Percentiles rank a stretch among this genome's conserved stretches.
Conservation (phyloP, 129 eudicot genomes). For the Smallanthus sonchifolius region DNA sequence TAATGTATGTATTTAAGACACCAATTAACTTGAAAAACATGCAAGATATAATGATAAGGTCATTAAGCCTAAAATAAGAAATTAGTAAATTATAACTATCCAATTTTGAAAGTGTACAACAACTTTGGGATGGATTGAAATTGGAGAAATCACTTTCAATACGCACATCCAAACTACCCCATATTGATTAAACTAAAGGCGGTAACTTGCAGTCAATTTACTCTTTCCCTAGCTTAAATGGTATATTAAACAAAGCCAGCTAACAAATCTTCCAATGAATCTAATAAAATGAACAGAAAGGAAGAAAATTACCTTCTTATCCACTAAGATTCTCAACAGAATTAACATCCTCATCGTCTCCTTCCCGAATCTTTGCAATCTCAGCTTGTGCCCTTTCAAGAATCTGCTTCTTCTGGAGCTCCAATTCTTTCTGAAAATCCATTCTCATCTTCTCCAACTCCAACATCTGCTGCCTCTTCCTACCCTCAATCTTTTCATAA, state of each 20-base stretch:
- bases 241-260: background rate
- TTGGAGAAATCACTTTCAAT: background rate
- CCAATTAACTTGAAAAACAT: background rate
- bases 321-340: slow-evolving; percentile 55
- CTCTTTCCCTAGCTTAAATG: background rate
- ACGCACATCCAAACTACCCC: background rate
- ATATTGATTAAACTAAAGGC: background rate
- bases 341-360: slow-evolving; percentile 42
- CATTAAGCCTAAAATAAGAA: background rate
- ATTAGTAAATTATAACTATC: too few relatives aligned
- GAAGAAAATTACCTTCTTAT: slow-evolving; percentile 27
- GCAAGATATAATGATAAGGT: background rate
- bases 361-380: slow-evolving; percentile 65
- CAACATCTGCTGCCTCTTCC: slow-evolving; percentile 82
- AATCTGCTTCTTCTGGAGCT: slow-evolving; percentile 83
- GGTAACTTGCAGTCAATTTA: background rate
- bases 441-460: slow-evolving; percentile 83
- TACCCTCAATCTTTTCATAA: slow-evolving; percentile 83
- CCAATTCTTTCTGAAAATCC: slow-evolving; percentile 86
- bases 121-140: background rate
- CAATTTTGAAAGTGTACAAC: background rate
- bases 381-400: slow-evolving; percentile 76
- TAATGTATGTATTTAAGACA: background rate
- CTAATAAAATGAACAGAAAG: background rate
- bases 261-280: background rate